Evolutionary conservation across 176 grass and related monocot genomes (phyloP).

Genomic region (Otatea glauca): DNA sequence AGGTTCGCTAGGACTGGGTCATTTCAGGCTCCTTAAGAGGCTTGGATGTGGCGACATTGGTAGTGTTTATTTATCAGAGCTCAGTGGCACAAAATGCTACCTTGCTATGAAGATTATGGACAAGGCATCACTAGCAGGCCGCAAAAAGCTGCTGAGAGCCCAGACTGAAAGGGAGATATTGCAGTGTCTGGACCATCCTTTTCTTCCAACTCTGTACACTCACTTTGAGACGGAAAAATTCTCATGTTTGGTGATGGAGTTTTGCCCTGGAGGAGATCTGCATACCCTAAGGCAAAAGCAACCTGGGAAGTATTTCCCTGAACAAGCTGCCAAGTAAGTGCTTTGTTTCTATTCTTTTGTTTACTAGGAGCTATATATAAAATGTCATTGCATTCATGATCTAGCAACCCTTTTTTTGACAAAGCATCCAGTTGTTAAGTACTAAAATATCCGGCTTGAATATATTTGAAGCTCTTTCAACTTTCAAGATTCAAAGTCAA

Average conservation of each 20-base stretch:
- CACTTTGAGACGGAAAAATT: slow-evolving; percentile 88
- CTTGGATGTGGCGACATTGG: slow-evolving; percentile 84
- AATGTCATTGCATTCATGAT: slow-evolving; percentile 5
- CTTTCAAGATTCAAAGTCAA: background rate
- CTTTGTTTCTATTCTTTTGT: slow-evolving; percentile 29
- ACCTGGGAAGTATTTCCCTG: slow-evolving; percentile 71
- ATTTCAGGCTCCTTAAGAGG: slow-evolving; percentile 76
- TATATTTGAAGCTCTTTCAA: background rate
- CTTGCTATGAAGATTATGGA: slow-evolving; percentile 88
- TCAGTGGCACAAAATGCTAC: slow-evolving; percentile 66
- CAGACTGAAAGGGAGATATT: slow-evolving; percentile 85
- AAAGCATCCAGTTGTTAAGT: slow-evolving; percentile 13
- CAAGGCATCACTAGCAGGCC: slow-evolving; percentile 62
- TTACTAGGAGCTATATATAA: slow-evolving; percentile 9
- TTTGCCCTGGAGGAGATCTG: slow-evolving; percentile 81
- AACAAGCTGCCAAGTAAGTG: slow-evolving; percentile 76
- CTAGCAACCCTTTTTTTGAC: slow-evolving; percentile 11
- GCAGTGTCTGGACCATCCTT: slow-evolving; percentile 78
- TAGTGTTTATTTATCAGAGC: slow-evolving; percentile 69
- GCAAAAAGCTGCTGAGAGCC: slow-evolving; percentile 69
- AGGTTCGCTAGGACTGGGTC: slow-evolving; percentile 58
- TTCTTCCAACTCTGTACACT: slow-evolving; percentile 82
- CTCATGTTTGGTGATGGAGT: slow-evolving; percentile 91
- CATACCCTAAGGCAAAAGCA: slow-evolving; percentile 80
- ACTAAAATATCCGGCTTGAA: background rate